Base-by-base conservation (phyloP, 1,284 basidiomycete species). In the Cutaneotrichosporon sp. region DNA sequence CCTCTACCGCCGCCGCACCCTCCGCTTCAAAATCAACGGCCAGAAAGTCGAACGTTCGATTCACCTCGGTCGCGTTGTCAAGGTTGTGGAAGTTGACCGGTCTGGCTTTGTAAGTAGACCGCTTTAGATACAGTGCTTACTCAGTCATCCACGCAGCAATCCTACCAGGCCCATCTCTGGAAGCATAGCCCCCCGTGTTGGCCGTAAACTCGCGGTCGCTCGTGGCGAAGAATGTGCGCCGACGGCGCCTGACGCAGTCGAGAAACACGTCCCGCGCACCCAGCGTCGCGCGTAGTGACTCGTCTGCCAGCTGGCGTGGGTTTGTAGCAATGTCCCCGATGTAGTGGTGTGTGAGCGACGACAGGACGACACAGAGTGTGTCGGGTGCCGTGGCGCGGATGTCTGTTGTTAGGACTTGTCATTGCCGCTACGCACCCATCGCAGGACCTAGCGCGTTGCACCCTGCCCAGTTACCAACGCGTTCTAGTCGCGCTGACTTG, bases 391-490 rank as follows among this genome's bases (percentile, higher is more conserved):
- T 18, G 8, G 49, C 51, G 15, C 65, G 56, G 10, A 73, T 59
- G 3, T 63, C 69, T 72, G 12, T 18, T 2, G 39, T 55, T 30
- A 59, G 54, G 20, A n/a, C n/a, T n/a, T n/a, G n/a, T n/a, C n/a
- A n/a, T n/a, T n/a, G n/a, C 3, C 26, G 26, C 1, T 4, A 56
- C 70, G 49, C 22, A 72, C 72, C 67, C 14, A 69, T 55, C 49
- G 64, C 67, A 8, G 61, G 51, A 8, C 51, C 57, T 1, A 71
- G 46, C 1, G 57, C 60, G 43, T 67, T 72, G 18, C 65, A 65
- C 8, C 70, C 60, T 9, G 72, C 70, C 70, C 70, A 74, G 49
- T 69, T 64, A 12, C 72, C 72, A 4, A 71, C 60, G 34, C 60
- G 46, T 8, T 60, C 51, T 10, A 72, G 51, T 3, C 57, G 56